Conservation (phyloP, 768 basidiomycete species). For the Mycena sanguinolenta region DNA sequence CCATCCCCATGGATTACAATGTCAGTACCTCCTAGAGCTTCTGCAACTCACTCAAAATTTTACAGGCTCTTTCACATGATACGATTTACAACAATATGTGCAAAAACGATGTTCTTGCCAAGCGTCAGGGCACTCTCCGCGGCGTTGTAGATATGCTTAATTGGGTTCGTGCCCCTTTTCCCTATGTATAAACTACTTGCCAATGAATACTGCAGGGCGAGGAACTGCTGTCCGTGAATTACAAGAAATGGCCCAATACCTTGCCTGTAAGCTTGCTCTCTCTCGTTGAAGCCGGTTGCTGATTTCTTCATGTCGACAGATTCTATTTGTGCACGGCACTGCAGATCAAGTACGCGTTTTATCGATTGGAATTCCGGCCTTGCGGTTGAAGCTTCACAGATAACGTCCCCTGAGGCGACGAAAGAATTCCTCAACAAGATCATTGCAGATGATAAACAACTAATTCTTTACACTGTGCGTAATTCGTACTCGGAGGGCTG, state of each 20-base stretch:
- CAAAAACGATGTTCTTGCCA: slow-evolving; percentile 70
- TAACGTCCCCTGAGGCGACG: slow-evolving; percentile 25
- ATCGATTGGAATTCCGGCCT: too few species aligned
- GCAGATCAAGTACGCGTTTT: slow-evolving; percentile 55
- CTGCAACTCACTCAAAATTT: background rate
- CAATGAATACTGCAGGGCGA: too few species aligned
- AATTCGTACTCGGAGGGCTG: too few species aligned
- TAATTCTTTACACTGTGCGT: slow-evolving; percentile 43
- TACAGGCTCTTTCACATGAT: slow-evolving; percentile 75
- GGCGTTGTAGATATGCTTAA: slow-evolving; percentile 74
- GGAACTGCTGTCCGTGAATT: slow-evolving; percentile 57
- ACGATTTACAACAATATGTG: slow-evolving; percentile 65
- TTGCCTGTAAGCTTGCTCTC: slow-evolving; percentile 68
- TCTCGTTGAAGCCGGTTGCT: background rate
- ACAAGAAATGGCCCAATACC: slow-evolving; percentile 71
- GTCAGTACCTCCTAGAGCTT: slow-evolving; percentile 54
- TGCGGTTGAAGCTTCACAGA: too few species aligned
- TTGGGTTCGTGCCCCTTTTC: slow-evolving; percentile 56
- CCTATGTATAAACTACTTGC: background rate
- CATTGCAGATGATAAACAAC: slow-evolving; percentile 33
- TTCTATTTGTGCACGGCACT: slow-evolving; percentile 61
- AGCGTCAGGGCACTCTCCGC: slow-evolving; percentile 66
- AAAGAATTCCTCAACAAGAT: slow-evolving; percentile 28
- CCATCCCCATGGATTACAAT: slow-evolving; percentile 63
- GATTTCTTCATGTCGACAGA: slow-evolving; percentile 41